Evolutionary conservation across 2,329 filamentous ascomycete genomes (phyloP).

Genomic region (Thelonectria rubi): DNA sequence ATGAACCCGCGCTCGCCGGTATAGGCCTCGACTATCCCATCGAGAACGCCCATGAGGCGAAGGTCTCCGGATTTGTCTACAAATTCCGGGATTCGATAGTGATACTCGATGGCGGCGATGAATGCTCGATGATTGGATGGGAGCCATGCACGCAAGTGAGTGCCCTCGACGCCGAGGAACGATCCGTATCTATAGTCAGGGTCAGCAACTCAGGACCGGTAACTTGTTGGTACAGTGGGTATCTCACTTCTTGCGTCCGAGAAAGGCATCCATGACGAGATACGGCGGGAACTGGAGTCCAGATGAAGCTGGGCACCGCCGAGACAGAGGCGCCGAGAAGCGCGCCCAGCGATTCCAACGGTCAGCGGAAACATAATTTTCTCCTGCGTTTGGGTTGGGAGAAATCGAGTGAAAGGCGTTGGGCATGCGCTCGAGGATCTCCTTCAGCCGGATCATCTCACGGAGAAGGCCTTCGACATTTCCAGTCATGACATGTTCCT

Average conservation of each 20-base stretch:
- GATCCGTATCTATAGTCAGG: constrained; percentile 50
- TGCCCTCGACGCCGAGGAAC: constrained; percentile 61
- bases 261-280: constrained; percentile 64
- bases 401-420: constrained; percentile 64
- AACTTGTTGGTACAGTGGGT: rapidly evolving
- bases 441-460: constrained; percentile 61
- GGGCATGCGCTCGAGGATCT: constrained; percentile 62
- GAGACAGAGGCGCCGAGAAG: constrained; percentile 61
- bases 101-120: constrained; percentile 63
- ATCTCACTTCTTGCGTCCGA: constrained; percentile 54
- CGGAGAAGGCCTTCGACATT: constrained; percentile 60
- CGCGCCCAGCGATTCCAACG: constrained; percentile 62
- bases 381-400: constrained; percentile 60
- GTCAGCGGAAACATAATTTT: constrained; percentile 59
- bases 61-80: constrained; percentile 60
- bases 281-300: constrained; percentile 63
- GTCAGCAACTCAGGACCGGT: not conserved
- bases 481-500: constrained; percentile 63
- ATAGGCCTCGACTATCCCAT: constrained; percentile 65
- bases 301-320: constrained; percentile 59
- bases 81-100: constrained; percentile 63
- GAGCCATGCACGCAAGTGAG: constrained; percentile 63
- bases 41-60: constrained; percentile 60
- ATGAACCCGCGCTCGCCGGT: constrained; percentile 65
- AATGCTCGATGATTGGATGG: constrained; percentile 64